Percentiles rank a stretch among this genome's conserved stretches.
Conservation (phyloP, 805 yeast genomes). For the Wickerhamiella kurtzmanii region DNA sequence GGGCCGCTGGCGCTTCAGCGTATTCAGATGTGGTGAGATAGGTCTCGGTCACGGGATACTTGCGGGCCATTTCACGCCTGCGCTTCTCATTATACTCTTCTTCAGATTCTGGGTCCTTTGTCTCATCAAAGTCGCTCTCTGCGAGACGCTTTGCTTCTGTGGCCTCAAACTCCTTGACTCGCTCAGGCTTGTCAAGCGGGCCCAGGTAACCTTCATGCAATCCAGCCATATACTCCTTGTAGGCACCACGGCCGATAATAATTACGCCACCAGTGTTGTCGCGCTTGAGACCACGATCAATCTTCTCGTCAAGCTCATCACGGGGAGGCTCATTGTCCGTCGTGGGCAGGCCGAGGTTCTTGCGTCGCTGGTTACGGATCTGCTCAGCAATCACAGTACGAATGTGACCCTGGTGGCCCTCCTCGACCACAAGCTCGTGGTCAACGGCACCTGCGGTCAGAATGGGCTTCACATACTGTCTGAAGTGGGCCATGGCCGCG, state of each 20-base stretch:
- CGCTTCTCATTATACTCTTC: conserved; percentile 12
- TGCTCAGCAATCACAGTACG: conserved; percentile 70
- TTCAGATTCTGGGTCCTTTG: conserved; percentile 11
- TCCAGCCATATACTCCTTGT: conserved; percentile 81
- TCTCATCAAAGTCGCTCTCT: conserved; percentile 14
- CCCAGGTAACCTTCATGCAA: conserved; percentile 91
- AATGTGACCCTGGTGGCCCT: conserved; percentile 79
- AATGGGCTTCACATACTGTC: conserved; percentile 73
- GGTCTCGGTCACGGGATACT: conserved; percentile 25
- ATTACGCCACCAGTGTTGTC: conserved; percentile 66
- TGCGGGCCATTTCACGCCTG: conserved; percentile 8
- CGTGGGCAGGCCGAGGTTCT: conserved; percentile 21
- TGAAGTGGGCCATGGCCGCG: conserved; percentile 57
- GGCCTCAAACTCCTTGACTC: conserved; percentile 16
- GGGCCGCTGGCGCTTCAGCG: conserved; percentile 39
- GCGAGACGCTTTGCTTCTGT: conserved; percentile 11
- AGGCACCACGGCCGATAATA: conserved; percentile 91
- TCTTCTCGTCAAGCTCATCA: conserved; percentile 24
- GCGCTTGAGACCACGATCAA: conserved; percentile 26
- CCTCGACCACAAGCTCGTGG: conserved; percentile 54
- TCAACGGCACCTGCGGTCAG: conserved; percentile 75
- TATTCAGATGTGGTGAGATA: conserved; percentile 52
- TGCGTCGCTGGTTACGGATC: conserved; percentile 55
- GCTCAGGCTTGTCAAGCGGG: conserved; percentile 50
- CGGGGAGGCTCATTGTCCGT: conserved; percentile 6